Base-by-base conservation (phyloP, 2,329 filamentous ascomycete genomes). In the Endocalyx cinctus region DNA sequence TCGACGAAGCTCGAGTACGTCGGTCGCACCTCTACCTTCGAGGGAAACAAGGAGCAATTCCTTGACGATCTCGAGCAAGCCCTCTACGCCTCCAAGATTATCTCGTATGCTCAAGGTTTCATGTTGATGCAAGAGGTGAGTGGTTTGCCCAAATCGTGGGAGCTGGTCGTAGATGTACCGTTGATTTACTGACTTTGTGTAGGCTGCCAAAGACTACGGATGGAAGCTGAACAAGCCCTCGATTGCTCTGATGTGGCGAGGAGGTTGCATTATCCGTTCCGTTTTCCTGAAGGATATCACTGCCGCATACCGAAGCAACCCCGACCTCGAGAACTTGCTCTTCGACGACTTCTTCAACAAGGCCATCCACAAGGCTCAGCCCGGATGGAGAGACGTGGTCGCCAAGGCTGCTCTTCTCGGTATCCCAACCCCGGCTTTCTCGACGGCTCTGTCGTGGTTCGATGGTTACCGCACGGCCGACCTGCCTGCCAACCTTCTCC, bases 211-310 rank as follows among this genome's bases (percentile, higher is more conserved):
- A 69, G 87, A 97, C 67, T 98, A 94, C 74, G 68, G 70, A 54
- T 98, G 92, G 92, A 96, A 96, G 79, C 84, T 98, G 54, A 96
- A 98, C 84, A 97, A 97, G 84, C 92, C 92, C 48, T 95, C 94
- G 55, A 98, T 98, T 59, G 92, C 92, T 54, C 84, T 98, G 62
- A 98, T 98, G 92, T 98, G 92, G 92, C 87, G 92, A 65, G 92
- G 92, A 72, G 92, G 92, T 54, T 98, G 92, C 79, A 98, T 98
- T 58, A 98, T 98, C 72, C 90, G 92, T 67, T 97, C 92, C 49
- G 92, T 98, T 61, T 98, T 98, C 87, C 74, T 98, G 50, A 97
- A 97, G 82, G 90, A 98, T 66, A 98, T 98, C 71, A 98, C 92
- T 54, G 83, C 83, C 49, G 92, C 92, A 34, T 98, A 96, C 81